phyloP scores from a whole-genome alignment of 208 protist species.

The Trypanosoma melophagium region DNA sequence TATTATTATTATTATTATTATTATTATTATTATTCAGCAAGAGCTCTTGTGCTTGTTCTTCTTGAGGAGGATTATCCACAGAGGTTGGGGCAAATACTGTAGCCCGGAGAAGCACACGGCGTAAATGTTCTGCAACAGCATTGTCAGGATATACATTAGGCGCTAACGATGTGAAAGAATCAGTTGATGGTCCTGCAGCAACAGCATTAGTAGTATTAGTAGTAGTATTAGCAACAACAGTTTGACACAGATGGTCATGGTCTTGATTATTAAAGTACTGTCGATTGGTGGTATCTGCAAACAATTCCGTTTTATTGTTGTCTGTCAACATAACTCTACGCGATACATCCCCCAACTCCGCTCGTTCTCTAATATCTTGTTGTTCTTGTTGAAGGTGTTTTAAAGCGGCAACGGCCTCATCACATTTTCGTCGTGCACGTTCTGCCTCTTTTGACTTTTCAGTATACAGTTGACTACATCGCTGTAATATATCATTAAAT shows the following conservation, averaged over 20 bases:
- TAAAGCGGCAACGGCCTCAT: not conserved
- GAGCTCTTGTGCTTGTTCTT: not conserved
- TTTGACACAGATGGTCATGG: not conserved
- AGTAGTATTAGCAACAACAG: not conserved
- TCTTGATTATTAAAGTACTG: not conserved
- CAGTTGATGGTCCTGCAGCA: too few relatives aligned
- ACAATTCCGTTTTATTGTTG: not conserved
- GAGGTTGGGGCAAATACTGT: constrained; percentile 11
- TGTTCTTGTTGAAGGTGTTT: not conserved
- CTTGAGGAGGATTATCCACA: not conserved
- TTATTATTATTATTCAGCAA: too few relatives aligned
- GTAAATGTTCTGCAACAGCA: constrained; percentile 4
- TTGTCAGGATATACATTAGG: not conserved
- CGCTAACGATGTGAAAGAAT: too few relatives aligned
- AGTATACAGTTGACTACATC: constrained; percentile 13
- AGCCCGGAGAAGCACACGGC: constrained; percentile 18
- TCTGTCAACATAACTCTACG: not conserved
- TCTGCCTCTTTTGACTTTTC: constrained; percentile 5
- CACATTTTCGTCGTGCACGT: not conserved
- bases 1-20: not conserved
- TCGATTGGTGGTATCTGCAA: constrained; percentile 2
- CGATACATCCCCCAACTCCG: not conserved
- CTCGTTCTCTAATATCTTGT: not conserved
- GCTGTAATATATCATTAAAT: constrained; percentile 19
- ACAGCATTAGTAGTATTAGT: not conserved